Base-by-base conservation (phyloP, 352 stramenopile genomes). In the Halophytophthora polymorphica region DNA sequence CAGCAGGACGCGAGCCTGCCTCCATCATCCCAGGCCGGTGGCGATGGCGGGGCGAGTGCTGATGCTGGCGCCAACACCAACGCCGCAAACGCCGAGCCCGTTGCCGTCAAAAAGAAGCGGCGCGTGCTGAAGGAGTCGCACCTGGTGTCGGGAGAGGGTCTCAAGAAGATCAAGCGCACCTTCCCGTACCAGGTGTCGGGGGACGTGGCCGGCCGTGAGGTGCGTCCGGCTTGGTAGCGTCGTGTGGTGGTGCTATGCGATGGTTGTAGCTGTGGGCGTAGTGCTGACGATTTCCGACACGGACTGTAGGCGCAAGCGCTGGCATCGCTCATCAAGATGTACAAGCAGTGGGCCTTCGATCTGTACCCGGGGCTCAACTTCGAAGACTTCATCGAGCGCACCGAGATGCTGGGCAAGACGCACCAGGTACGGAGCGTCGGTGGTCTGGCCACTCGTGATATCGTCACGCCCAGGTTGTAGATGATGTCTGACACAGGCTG, bases 311-410 rank as follows among this genome's bases (percentile, higher is more conserved):
- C 73, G 14, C 75, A 88, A 42, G 79, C 83, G 29, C 51, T 93
- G 37, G 64, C 56, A 18, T 80, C 70, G 28, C 57, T 93, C 37
- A 60, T 93, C 11, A 78, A 78, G 39, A 86, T 86, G 75, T 93
- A 93, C 71, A 90, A 88, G 48, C 77, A 93, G 47, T 93, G 83
- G 83, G 83, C 83, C 12, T 93, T 84, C 53, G 83, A 91, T 40
- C 63, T 93, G 33, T 90, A 88, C 46, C 80, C 83, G 15, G 79
- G 78, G 0, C 67, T 91, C n/a, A 82, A 88, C 39, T 86, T 93
- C 56, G 83, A 91, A 31, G 80, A 93, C 55, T 89, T 93, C 47
- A 56, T 89, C 21, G 80, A 89, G 10, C 65, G 80, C 12, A 58
- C 77, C 5, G 80, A 91, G 53, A 53, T 50, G 18, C 41, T 92